These are phyloP conservation scores for Allantophomopsis lycopodina DNA, from an alignment of 2,329 filamentous ascomycete species.

Conservation along the genomic window DNA sequence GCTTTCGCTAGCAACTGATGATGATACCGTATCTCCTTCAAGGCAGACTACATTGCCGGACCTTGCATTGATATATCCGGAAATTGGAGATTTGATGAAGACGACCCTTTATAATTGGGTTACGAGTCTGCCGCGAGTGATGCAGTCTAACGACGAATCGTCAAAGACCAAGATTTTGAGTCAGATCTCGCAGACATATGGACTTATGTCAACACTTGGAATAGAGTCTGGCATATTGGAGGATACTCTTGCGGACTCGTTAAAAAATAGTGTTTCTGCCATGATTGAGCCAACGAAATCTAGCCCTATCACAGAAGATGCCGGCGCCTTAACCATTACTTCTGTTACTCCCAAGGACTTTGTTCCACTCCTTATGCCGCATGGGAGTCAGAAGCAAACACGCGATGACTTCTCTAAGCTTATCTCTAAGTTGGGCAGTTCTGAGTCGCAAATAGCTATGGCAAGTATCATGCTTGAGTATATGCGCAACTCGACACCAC, in stretches of 20 bases:
- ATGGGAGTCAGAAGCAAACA: conserved; percentile 53
- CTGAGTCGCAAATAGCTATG: conserved; percentile 45
- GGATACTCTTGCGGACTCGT: conserved; percentile 48
- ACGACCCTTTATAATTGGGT: conserved; percentile 70
- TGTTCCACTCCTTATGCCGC: conserved; percentile 43
- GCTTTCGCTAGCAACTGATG: conserved; percentile 48
- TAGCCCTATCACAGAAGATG: conserved; percentile 7
- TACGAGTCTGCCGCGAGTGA: conserved; percentile 62
- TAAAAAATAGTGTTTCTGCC: conserved; percentile 59
- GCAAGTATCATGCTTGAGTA: conserved; percentile 52
- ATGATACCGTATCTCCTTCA: conserved; percentile 24
- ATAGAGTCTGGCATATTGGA: conserved; percentile 54
- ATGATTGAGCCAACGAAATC: not conserved
- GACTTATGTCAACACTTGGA: conserved; percentile 47
- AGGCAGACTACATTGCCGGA: conserved; percentile 38
- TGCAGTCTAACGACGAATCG: conserved; percentile 75
- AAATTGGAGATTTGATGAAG: conserved; percentile 51
- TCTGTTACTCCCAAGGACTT: conserved; percentile 26
- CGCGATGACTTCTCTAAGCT: conserved; percentile 43
- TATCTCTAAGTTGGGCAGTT: conserved; percentile 36
- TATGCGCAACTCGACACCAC: conserved; percentile 40
- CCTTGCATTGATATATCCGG: conserved; percentile 46
- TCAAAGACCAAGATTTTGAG: conserved; percentile 58
- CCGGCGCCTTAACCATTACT: conserved; percentile 8
- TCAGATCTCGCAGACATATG: conserved; percentile 63